phyloP scores from a whole-genome alignment of 2,329 filamentous ascomycete genomes.

The Botrytis pseudocinerea region DNA sequence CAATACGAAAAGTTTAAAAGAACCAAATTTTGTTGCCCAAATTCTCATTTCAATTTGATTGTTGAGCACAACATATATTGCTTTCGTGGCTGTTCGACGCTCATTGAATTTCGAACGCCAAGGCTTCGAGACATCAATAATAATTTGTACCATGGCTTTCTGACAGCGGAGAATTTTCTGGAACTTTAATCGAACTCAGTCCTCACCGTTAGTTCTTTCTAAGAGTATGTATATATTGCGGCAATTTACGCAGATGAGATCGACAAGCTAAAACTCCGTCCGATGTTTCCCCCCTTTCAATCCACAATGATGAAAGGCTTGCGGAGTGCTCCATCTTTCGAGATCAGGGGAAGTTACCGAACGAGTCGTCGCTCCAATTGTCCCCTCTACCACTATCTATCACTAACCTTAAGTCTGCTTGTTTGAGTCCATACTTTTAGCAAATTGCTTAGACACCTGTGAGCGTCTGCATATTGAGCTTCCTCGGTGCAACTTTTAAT shows the following conservation, averaged over 20 bases:
- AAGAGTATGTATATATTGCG: background rate
- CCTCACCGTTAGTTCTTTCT: background rate
- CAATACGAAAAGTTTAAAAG: slow-evolving; percentile 4
- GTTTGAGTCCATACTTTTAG: background rate
- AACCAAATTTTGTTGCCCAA: background rate
- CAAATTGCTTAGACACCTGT: background rate
- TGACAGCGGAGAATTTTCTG: background rate
- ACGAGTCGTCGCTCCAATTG: background rate
- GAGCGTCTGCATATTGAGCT: background rate
- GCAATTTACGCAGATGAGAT: background rate
- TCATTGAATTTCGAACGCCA: background rate
- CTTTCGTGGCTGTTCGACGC: background rate
- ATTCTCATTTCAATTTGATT: background rate
- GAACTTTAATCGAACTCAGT: background rate
- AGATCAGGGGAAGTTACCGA: background rate
- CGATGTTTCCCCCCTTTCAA: slow-evolving; percentile 10
- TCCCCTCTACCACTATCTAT: background rate
- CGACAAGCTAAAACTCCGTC: background rate
- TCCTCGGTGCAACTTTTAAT: background rate
- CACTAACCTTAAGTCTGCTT: background rate
- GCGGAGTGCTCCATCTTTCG: background rate
- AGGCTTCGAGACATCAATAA: slow-evolving; percentile 4
- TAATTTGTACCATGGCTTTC: background rate
- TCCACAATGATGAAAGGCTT: background rate
- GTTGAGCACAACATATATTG: background rate